Percentiles rank a stretch among this genome's conserved stretches.
Evolutionary conservation across 805 yeast genomes (phyloP).

Genomic region (Yamadazyma tumulicola): DNA sequence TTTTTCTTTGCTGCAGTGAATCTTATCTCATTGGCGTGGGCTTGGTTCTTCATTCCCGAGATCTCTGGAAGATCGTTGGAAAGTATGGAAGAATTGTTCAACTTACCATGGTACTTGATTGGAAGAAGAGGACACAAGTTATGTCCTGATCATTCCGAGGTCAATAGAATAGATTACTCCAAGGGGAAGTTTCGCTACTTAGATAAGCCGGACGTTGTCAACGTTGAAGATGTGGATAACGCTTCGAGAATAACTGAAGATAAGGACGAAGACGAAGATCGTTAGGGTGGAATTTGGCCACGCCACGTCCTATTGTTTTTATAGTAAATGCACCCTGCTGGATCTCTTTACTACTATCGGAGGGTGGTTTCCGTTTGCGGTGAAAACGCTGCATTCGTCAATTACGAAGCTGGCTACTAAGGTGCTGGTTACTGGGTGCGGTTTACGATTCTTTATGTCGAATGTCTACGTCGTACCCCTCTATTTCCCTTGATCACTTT

Average conservation of each 20-base stretch:
- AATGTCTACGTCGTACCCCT: no score
- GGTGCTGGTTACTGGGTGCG: no score
- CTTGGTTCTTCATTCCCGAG: conserved; percentile 51
- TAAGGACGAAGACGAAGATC: conserved; percentile 9
- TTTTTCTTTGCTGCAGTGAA: conserved; percentile 47
- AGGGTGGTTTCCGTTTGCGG: no score
- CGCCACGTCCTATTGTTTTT: no score
- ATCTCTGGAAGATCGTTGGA: conserved; percentile 48
- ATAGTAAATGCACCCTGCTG: no score
- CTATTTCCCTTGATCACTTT: no score
- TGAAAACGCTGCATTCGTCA: no score
- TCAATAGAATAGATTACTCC: conserved; percentile 26
- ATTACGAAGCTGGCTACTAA: no score
- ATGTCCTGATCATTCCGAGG: conserved; percentile 28
- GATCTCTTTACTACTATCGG: no score
- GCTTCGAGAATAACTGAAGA: conserved; percentile 11
- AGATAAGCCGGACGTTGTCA: conserved; percentile 10
- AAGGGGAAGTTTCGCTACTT: conserved; percentile 13
- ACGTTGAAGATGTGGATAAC: conserved; percentile 10
- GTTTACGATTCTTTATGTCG: no score
- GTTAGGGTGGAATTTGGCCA: no score
- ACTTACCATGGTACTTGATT: conserved; percentile 54
- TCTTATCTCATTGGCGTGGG: conserved; percentile 40
- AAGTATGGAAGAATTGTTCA: conserved; percentile 49
- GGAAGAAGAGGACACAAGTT: conserved; percentile 19